Conservation (phyloP, 2,329 filamentous ascomycete genomes). For the Aureobasidium sp. region DNA sequence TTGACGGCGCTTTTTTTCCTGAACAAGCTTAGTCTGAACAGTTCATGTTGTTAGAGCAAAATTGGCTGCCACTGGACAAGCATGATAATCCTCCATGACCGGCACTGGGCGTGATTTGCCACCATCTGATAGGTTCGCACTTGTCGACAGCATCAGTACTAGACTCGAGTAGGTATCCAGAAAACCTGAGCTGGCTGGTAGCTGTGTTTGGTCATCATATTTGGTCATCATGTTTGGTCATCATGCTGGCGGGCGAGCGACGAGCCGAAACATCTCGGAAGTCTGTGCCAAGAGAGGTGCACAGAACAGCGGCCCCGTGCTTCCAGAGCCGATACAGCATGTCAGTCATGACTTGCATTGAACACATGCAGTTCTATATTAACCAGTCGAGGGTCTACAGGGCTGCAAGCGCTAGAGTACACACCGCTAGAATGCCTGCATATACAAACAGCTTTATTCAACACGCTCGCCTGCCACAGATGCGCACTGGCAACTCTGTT, state of each 20-base stretch:
- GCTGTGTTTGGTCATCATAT: background rate
- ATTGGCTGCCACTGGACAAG: background rate
- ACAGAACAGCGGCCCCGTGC: slow-evolving; percentile 19
- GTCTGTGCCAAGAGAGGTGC: slow-evolving; percentile 2
- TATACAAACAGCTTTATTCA: background rate
- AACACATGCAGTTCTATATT: slow-evolving; percentile 7
- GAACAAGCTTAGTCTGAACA: background rate
- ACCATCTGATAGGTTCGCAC: background rate
- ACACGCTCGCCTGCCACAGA: slow-evolving; percentile 3
- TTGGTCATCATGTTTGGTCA: background rate
- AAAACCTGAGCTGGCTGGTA: background rate
- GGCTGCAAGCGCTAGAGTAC: background rate
- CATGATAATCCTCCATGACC: background rate
- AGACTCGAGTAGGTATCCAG: background rate
- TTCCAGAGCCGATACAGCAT: slow-evolving; percentile 23
- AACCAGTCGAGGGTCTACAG: background rate
- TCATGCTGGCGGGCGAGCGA: background rate
- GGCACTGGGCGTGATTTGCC: no score
- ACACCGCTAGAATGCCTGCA: slow-evolving; percentile 11
- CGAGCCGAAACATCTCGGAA: slow-evolving; percentile 8
- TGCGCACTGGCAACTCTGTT: background rate
- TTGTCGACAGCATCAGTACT: background rate
- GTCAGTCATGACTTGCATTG: slow-evolving; percentile 16
- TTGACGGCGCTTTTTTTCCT: background rate
- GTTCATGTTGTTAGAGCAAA: background rate